Evolutionary conservation across 2,329 filamentous ascomycete genomes (phyloP).

Genomic region (Tetracladium maxilliforme): DNA sequence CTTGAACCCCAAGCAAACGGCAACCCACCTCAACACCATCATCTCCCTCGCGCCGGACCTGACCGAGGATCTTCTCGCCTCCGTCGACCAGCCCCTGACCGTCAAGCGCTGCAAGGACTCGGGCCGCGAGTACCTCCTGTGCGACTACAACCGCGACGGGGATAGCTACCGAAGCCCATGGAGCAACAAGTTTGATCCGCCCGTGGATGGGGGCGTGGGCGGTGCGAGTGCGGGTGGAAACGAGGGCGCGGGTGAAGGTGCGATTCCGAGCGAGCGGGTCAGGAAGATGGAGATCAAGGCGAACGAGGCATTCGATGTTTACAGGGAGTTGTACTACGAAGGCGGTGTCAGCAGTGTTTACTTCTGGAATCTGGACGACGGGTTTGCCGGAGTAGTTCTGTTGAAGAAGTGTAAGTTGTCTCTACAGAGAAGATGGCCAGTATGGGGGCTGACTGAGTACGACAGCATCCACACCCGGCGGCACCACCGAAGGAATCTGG

Average conservation of each 20-base stretch:
- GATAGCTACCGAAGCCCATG: constrained; percentile 97
- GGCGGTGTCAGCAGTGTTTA: constrained; percentile 93
- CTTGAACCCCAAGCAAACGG: constrained; percentile 86
- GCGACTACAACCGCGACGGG: constrained; percentile 98
- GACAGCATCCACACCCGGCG: constrained; percentile 49
- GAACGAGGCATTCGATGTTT: constrained; percentile 94
- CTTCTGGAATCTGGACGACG: constrained; percentile 96
- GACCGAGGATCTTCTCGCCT: constrained; percentile 93
- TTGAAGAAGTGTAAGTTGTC: constrained; percentile 70
- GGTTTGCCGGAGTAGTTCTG: constrained; percentile 89
- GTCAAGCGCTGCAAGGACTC: constrained; percentile 76
- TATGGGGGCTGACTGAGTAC: constrained; percentile 2
- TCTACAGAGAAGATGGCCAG: constrained; percentile 3
- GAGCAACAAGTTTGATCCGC: constrained; percentile 96
- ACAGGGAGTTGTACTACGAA: constrained; percentile 93
- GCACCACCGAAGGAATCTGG: constrained; percentile 69
- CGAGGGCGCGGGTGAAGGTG: constrained; percentile 58
- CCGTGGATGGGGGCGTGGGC: constrained; percentile 46
- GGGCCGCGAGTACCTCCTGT: constrained; percentile 90
- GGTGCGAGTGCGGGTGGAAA: constrained; percentile 35
- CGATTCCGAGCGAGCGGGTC: constrained; percentile 79
- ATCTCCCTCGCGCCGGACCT: constrained; percentile 81
- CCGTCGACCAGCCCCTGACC: constrained; percentile 88
- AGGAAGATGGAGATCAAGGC: constrained; percentile 87
- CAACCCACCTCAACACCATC: constrained; percentile 75